Base-by-base conservation (phyloP, 1,284 basidiomycete species). In the Tilletia indica region DNA sequence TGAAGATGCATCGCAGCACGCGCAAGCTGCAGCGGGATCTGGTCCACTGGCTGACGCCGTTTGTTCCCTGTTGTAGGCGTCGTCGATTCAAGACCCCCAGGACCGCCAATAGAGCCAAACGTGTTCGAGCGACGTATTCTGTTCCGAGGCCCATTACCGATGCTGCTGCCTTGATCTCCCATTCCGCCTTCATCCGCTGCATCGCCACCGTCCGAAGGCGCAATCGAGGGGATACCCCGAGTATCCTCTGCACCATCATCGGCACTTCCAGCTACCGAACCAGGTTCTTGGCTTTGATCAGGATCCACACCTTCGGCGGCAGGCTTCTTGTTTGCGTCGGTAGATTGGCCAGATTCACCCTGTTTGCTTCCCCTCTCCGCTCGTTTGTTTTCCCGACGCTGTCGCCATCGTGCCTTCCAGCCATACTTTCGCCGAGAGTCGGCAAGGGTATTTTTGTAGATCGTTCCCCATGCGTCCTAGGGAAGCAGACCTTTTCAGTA, bases 391-490 rank as follows among this genome's bases (percentile, higher is more conserved):
- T 49, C 45, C 45, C 45, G 19, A 1, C 66, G 66, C 2, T 12
- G 45, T 8, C 66, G 66, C n/a, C 6, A n/a, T 9, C 42, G 42
- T 45, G 42, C 42, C 47, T 67, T 67, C 47, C 45, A 48, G 11
- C 42, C n/a, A 1, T 25, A 31, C 31, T 67, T 47, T 2, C 66
- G 39, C 12, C 19, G n/a, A n/a, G 39, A 31, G 36, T 67, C 45
- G 16, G 25, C n/a, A 19, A 67, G 14, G 2, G 66, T 47, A 21
- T 48, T 47, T 21, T 67, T 47, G 31, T 67, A 67, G 5, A 67
- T 47, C 19, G 66, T 25, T 12, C 67, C 56, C 73, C 73, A 74
- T 14, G 71, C 71, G 75, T 92, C 91, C 56, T 58, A 25, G 2
- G 2, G 25, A 31, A 58, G 8, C 51, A 19, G 21, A 25, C 3